phyloP scores from a whole-genome alignment of 169 alveolate species.

The Cryptosporidium meleagridis region DNA sequence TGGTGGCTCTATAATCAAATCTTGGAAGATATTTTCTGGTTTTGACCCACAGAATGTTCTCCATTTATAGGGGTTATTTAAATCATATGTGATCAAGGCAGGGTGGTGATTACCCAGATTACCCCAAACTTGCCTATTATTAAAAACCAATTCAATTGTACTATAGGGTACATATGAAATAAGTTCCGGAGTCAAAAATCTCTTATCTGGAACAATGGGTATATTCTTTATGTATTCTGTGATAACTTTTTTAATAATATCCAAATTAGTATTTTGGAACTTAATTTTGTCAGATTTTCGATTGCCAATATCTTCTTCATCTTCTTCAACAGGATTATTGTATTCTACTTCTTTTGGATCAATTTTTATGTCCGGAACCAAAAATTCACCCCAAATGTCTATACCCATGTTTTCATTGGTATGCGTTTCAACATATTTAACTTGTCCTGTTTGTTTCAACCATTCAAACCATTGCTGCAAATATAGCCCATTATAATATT shows the following conservation, averaged over 20 bases:
- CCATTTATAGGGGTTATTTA: constrained; percentile 83
- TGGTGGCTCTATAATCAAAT: constrained; percentile 68
- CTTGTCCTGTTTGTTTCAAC: constrained; percentile 70
- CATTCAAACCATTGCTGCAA: constrained; percentile 74
- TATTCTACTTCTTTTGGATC: constrained; percentile 54
- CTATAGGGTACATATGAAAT: constrained; percentile 85
- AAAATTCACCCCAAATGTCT: constrained; percentile 73
- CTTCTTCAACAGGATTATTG: constrained; percentile 45
- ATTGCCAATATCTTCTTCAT: constrained; percentile 40
- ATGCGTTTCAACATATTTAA: constrained; percentile 44
- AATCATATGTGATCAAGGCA: constrained; percentile 85
- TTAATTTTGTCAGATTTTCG: constrained; percentile 73
- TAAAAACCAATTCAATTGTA: constrained; percentile 85
- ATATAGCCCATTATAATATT: constrained; percentile 62
- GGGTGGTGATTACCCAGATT: constrained; percentile 89
- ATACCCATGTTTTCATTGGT: constrained; percentile 51
- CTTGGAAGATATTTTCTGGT: constrained; percentile 43
- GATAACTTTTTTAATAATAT: constrained; percentile 76
- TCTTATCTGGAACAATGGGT: constrained; percentile 79
- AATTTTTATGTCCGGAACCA: constrained; percentile 60
- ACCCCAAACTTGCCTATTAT: constrained; percentile 87
- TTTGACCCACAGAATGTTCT: constrained; percentile 81
- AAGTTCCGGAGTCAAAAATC: constrained; percentile 78
- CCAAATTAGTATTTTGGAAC: constrained; percentile 74
- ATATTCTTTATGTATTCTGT: constrained; percentile 77